Evolutionary conservation across 306 rosid genomes (phyloP), one percentile per base, ranked within the genome.

Genomic region (Herpetospermum pedunculosum): DNA sequence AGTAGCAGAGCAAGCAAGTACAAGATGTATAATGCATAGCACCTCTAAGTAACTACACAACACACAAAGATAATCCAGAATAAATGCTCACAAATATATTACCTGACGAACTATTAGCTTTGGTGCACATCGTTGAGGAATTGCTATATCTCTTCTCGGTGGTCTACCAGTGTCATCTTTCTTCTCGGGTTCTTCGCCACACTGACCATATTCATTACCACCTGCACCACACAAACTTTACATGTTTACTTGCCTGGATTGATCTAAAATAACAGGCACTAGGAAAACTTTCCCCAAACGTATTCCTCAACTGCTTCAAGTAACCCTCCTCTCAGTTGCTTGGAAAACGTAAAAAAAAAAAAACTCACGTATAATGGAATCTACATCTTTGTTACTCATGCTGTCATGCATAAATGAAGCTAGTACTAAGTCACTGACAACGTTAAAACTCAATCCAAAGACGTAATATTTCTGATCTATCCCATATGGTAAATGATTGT

Each of bases 141-240:
- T 92, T 80, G 74, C 87, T 68, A 95, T 88, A 83, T 95, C 99
- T 86, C 99, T 82, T 83, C 95, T 90, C 79, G 92, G 75, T 60
- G 88, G 90, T 77, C 84, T 88, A 60, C 90, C 90, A 6, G 87
- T 83, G 77, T 88, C 96, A 48, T 90, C 98, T 87, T 92, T 90
- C 81, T 89, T 84, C 85, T 89, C 99, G 11, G 90, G 97, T 86
- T 95, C 99, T 80, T 91, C 99, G 48, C 97, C 97, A 70, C 99
- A 95, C 75, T 95, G 99, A 52, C 99, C 99, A 68, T 95, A 95
- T 83, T 95, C 99, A 78, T 92, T 92, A 73, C 99, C 99, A 77
- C 99, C 99, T 89, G 80, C 76, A 76, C 69, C 77, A 84, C 75
- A 67, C 53, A 67, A 47, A 68, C 67, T 74, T 75, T 2, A 18